Conservation (phyloP, 805 yeast genomes). For the Kodamaea kaohsiungensis region DNA sequence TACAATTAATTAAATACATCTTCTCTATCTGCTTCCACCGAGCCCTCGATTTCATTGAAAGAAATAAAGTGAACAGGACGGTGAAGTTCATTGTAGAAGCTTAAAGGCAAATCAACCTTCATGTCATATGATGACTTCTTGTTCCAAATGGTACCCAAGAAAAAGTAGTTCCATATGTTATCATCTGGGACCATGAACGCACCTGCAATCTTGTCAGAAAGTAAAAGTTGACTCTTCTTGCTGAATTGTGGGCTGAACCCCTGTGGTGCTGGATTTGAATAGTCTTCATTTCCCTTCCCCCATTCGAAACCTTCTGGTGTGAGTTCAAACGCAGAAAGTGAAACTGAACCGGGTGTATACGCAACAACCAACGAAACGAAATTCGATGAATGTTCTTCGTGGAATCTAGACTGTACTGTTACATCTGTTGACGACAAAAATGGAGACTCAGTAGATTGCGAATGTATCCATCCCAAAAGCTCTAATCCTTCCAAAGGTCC, state of each 20-base stretch:
- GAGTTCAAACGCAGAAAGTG: slow-evolving; percentile 66
- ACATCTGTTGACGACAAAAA: slow-evolving; percentile 72
- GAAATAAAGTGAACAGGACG: slow-evolving; percentile 85
- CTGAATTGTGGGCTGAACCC: slow-evolving; percentile 69
- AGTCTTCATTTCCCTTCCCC: slow-evolving; percentile 68
- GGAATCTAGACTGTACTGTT: slow-evolving; percentile 51
- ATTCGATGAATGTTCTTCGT: slow-evolving; percentile 34
- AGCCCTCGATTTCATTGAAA: slow-evolving; percentile 67
- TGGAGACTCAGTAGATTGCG: slow-evolving; percentile 67
- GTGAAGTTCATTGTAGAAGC: slow-evolving; percentile 83
- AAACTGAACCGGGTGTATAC: slow-evolving; percentile 81
- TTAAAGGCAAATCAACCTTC: slow-evolving; percentile 76
- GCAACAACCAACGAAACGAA: slow-evolving; percentile 64
- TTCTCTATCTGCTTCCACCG: slow-evolving; percentile 65
- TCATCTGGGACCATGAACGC: slow-evolving; percentile 83
- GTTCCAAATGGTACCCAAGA: slow-evolving; percentile 83
- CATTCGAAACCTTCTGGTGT: slow-evolving; percentile 70
- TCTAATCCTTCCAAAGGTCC: slow-evolving; percentile 51
- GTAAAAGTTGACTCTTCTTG: slow-evolving; percentile 61
- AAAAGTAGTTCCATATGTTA: slow-evolving; percentile 87
- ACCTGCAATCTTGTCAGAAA: slow-evolving; percentile 78
- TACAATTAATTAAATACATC: slow-evolving; percentile 48
- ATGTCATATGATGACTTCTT: slow-evolving; percentile 57
- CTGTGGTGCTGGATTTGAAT: slow-evolving; percentile 55
- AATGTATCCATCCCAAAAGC: slow-evolving; percentile 93